phyloP scores from a whole-genome alignment of 106 monocot species.

The Vanilla planifolia region DNA sequence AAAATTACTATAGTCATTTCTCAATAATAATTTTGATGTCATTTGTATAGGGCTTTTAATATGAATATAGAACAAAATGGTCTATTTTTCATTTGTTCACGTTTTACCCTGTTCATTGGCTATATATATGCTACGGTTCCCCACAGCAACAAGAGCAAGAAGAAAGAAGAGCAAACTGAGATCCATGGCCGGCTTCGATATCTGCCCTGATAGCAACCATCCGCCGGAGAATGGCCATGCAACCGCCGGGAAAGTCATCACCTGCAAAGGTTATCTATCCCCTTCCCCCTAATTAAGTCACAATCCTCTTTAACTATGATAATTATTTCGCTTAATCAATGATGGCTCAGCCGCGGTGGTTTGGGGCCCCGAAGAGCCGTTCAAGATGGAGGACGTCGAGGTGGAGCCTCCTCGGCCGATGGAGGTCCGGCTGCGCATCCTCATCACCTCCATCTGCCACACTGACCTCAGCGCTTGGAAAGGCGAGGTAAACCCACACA shows the following conservation, averaged over 20 bases:
- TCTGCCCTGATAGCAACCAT: background rate
- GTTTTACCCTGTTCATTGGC: too few species aligned
- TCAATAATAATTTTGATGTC: too few species aligned
- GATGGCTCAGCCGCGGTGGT: constrained; percentile 41
- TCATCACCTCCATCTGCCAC: constrained; percentile 77
- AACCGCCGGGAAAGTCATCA: constrained; percentile 37
- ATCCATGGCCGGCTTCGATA: constrained; percentile 2
- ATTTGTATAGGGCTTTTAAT: too few species aligned
- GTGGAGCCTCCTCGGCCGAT: constrained; percentile 48
- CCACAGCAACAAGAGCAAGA: background rate
- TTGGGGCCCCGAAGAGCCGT: constrained; percentile 49
- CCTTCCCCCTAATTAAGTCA: background rate
- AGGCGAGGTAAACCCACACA: constrained; percentile 59
- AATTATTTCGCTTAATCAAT: background rate
- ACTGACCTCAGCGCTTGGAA: constrained; percentile 65
- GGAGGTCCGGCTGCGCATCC: constrained; percentile 65
- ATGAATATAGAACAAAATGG: too few species aligned
- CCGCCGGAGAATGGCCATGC: background rate
- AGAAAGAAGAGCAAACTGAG: background rate
- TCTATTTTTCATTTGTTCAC: too few species aligned
- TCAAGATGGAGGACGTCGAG: constrained; percentile 50
- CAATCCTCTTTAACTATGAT: background rate
- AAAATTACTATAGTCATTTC: too few species aligned
- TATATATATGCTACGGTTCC: too few species aligned
- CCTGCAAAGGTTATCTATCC: constrained; percentile 53